Conservation (phyloP, 352 stramenopile genomes). For the Paralagenidium karlingii region DNA sequence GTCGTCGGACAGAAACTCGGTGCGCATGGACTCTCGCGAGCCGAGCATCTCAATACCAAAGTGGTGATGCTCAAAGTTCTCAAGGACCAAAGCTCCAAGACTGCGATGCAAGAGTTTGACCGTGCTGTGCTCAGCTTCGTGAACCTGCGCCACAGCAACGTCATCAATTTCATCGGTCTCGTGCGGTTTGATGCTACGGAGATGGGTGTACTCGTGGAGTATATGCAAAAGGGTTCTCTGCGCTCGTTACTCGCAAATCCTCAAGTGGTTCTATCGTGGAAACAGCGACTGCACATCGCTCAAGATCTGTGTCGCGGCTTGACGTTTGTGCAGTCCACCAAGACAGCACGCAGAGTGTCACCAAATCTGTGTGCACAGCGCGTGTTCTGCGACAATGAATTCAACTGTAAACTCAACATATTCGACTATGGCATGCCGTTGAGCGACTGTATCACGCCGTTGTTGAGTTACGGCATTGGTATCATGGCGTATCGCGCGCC, state of each 20-base stretch:
- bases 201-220: constrained; percentile 52
- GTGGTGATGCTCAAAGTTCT: constrained; percentile 43
- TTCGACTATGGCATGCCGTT: constrained; percentile 48
- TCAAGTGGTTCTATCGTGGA: constrained; percentile 38
- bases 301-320: constrained; percentile 32
- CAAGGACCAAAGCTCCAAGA: constrained; percentile 6
- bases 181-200: constrained; percentile 34
- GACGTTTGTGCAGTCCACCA: constrained; percentile 29
- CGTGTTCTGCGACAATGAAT: constrained; percentile 31
- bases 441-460: constrained; percentile 23
- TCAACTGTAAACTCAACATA: constrained; percentile 68
- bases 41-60: constrained; percentile 22
- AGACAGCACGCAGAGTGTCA: constrained; percentile 14
- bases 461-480: constrained; percentile 33
- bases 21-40: constrained; percentile 34
- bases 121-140: constrained; percentile 32
- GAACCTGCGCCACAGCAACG: constrained; percentile 48
- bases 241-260: constrained; percentile 31
- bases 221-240: constrained; percentile 60
- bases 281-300: constrained; percentile 29
- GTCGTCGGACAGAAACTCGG: constrained; percentile 35
- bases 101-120: constrained; percentile 24
- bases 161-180: constrained; percentile 56
- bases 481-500: constrained; percentile 41
- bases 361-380: constrained; percentile 43